Evolutionary conservation across 2,329 filamentous ascomycete species (phyloP).

Genomic region (Penicillium sp.): DNA sequence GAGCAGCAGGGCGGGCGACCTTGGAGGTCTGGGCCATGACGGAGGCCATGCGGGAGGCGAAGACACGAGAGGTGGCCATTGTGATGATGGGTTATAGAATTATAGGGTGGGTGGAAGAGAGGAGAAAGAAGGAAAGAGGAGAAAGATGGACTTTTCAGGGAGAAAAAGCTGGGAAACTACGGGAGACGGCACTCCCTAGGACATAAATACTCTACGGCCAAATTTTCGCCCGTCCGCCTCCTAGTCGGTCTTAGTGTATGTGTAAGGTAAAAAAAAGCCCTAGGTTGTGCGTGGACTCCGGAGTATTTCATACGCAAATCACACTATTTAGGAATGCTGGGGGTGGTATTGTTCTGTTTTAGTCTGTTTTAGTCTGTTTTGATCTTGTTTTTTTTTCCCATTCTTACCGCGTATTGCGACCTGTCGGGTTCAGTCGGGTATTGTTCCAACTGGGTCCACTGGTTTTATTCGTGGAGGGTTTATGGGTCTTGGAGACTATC

Average conservation of each 20-base stretch:
- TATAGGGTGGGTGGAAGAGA: conserved; percentile 21
- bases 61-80: conserved; percentile 77
- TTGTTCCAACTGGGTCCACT: conserved; percentile 10
- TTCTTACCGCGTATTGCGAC: conserved; percentile 14
- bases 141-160: conserved; percentile 31
- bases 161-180: conserved; percentile 38
- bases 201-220: conserved; percentile 40
- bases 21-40: conserved; percentile 69
- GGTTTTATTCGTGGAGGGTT: background rate
- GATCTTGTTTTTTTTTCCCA: conserved; percentile 18
- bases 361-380: background rate
- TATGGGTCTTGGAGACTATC: background rate
- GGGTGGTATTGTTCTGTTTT: conserved; percentile 8
- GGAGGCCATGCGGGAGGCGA: conserved; percentile 70
- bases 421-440: conserved; percentile 18
- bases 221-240: conserved; percentile 38
- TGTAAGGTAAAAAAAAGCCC: conserved; percentile 25
- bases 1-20: conserved; percentile 73
- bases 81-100: conserved; percentile 52
- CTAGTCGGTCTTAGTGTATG: conserved; percentile 33
- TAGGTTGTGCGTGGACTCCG: conserved; percentile 24
- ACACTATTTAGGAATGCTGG: conserved; percentile 21
- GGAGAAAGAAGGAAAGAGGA: conserved; percentile 24
- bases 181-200: conserved; percentile 28
- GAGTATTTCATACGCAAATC: conserved; percentile 21